Evolutionary conservation across 2,329 filamentous ascomycete species (phyloP), one percentile per base, ranked within the genome.

Genomic region (Penicillium sp.): DNA sequence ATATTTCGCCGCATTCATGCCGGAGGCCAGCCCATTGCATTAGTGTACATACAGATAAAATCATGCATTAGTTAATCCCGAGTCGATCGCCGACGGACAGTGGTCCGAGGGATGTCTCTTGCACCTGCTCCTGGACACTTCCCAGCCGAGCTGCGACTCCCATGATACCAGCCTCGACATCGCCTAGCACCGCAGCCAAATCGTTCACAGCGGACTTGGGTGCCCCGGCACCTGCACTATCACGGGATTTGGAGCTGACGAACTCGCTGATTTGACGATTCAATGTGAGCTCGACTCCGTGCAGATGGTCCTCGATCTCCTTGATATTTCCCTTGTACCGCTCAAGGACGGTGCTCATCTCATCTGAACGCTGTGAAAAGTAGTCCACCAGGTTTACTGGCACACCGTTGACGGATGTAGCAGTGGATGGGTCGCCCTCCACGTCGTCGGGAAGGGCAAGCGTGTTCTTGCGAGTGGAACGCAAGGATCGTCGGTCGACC

Each of bases 251-350:
- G 35, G 68, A 74, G 30, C 72, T 68, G 41, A 71, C 73, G 61
- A 82, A 76, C 39, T 81, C 77, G 62, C 82, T 81, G 53, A 86
- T 76, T 67, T 86, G 81, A 54, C 83, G 79, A 42, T 81, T 77
- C 53, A 85, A 74, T 31, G 76, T 80, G 13, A 78, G 75, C 66
- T 87, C 83, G n/a, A 88, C 79, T 8, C 81, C 80, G 54, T 83
- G 78, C 55, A 88, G 74, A 63, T 87, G 84, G 56, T 79, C 76
- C 69, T 88, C 85, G 47, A 88, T 86, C 64, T 87, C 84, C 48
- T 77, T 76, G 49, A 88, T 69, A 55, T 83, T 84, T 41, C 74
- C 72, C 62, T 81, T 79, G 62, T 86, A 85, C 53, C 74, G 78
- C 38, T 76, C 75, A 48, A 86, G 77, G 46, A 82, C 82, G 16